Evolutionary conservation across 352 stramenopile genomes (phyloP), one percentile per base, ranked within the genome.

Genomic region (Globisporangium acanthophoron): DNA sequence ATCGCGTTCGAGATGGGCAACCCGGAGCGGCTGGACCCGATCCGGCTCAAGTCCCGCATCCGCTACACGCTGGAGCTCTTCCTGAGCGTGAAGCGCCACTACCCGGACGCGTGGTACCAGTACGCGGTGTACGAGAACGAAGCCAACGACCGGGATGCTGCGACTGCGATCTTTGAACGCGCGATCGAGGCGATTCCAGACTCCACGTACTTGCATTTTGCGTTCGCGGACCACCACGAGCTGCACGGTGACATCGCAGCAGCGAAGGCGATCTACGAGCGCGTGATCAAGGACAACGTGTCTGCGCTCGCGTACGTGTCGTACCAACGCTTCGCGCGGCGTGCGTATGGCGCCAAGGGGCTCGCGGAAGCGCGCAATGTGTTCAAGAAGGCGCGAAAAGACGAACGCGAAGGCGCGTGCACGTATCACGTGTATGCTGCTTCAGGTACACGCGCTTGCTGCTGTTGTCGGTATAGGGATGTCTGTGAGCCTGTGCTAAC

Each of bases 61-160:
- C 84, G 86, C 20, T 93, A 87, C 63, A 88, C 81, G n/a, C 73
- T 96, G 13, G 85, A 96, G 58, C 57, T 88, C 3, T 87, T 92
- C 43, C 69, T 96, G 27, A 89, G 82, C 40, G 72, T 90, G 11
- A 82, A 90, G 57, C 76, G 80, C 5, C 78, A 88, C 62, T 86
- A 85, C 39, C 82, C 84, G 3, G 86, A 96, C 62, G 74, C 79
- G 3, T 96, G 86, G 86, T 94, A 90, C 61, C 86, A 93, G 61
- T 96, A 92, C 51, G 79, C 84, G 15, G 69, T 73, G 7, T 92
- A 92, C 52, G 86, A 96, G 49, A 92, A 78, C 51, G 80, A 92
- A 31, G 73, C 66, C 5, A 85, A 88, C 37, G 86, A 96, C 46
- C 71, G 61, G 0, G 86, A 94, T 18, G 82, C 82, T 9, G 81